phyloP scores from a whole-genome alignment of 2,329 filamentous ascomycete genomes.

The Paraconiothyrium brasiliense region DNA sequence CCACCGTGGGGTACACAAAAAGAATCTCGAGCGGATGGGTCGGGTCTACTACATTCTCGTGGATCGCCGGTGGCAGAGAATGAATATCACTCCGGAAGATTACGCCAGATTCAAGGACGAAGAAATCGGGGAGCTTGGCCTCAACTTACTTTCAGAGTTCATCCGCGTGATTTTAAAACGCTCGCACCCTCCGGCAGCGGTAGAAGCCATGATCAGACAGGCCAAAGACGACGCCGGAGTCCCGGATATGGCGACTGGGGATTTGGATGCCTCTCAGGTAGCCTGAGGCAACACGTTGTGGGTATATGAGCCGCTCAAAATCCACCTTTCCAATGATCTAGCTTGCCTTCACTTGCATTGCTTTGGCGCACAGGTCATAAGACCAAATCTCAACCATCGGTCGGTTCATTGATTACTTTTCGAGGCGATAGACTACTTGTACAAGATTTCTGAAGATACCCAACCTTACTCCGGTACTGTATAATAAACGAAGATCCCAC shows the following conservation, averaged over 20 bases:
- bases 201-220: conserved; percentile 43
- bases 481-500: conserved; percentile 14
- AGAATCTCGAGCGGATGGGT: conserved; percentile 26
- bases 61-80: conserved; percentile 27
- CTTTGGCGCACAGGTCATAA: conserved; percentile 1
- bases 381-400: not conserved
- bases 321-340: not conserved
- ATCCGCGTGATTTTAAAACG: conserved; percentile 40
- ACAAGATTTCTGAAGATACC: conserved; percentile 25
- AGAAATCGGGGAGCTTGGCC: conserved; percentile 33
- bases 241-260: conserved; percentile 39
- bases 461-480: conserved; percentile 24
- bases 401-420: not conserved
- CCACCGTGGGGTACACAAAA: conserved; percentile 25
- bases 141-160: conserved; percentile 46
- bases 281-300: conserved; percentile 10
- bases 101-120: conserved; percentile 28
- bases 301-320: not conserved
- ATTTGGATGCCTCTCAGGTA: conserved; percentile 42
- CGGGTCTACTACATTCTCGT: conserved; percentile 33
- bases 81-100: conserved; percentile 26
- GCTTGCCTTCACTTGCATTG: conserved; percentile 1
- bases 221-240: conserved; percentile 37
- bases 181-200: conserved; percentile 29
- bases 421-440: conserved; percentile 10